Base-by-base conservation (phyloP, 192 early-diverging fungal species). In the Coemansia sp. region DNA sequence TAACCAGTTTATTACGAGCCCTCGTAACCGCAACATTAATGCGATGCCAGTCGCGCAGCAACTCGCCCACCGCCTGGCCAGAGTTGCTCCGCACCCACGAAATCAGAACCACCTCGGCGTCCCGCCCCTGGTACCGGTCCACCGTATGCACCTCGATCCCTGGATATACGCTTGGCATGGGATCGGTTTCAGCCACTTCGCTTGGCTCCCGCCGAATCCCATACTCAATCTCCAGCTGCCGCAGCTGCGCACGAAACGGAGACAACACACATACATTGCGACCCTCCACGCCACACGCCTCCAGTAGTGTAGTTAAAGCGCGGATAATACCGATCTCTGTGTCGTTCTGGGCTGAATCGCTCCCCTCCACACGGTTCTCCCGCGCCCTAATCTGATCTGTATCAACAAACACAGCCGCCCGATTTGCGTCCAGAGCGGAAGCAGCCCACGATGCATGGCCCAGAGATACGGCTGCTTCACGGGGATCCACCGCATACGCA, bases 11-110 rank as follows among this genome's bases (percentile, higher is more conserved):
- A 43, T 69, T 57, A 55, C 90, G 92, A 1, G 95, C 94, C 12
- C 96, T 82, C 10, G 95, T 97, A 35, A 98, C 85, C 0, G 95
- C 94, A 19, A 98, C 96, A 65, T 98, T 98, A 64, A 97, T 82
- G 13, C 96, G 85, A 22, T 89, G 82, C 93, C 94, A 97, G 69
- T 98, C 96, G 50, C 84, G 82, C 49, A 98, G 64, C 20, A 98
- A 74, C 32, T 94, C 90, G 22, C 96, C 95, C 14, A 92, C 90
- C 13, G 85, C 84, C 41, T 79, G 74, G 3, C 81, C 67, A 2
- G 57, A 20, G 71, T 98, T 98, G 56, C 89, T 90, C 49, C 94
- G 82, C 20, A 97, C 95, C 50, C 94, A 83, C 8, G 93, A 95
- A 3, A 98, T 84, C 16, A 98, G 69, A n/a, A 97, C 88, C 55